Percentiles rank a stretch among this genome's conserved stretches.
Evolutionary conservation across 1,139 yeast genomes (phyloP).

Genomic region (Geotrichum citri-aurantii): DNA sequence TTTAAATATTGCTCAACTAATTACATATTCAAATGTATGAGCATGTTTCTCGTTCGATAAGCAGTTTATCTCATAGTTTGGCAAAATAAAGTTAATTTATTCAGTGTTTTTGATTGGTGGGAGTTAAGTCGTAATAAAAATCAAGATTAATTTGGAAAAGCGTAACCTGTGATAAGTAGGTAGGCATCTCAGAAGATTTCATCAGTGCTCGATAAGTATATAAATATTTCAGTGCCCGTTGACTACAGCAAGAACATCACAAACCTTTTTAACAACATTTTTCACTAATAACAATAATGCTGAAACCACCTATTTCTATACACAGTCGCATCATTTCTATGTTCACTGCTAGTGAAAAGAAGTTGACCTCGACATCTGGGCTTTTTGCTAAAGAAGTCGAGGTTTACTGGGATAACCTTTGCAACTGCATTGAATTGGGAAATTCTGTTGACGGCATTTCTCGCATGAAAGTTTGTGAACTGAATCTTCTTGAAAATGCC

Average conservation of each 20-base stretch:
- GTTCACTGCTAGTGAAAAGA: background rate
- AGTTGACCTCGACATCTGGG: background rate
- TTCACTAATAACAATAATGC: background rate
- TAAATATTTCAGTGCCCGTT: background rate
- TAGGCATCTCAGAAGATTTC: background rate
- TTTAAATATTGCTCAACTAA: background rate
- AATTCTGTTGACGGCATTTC: background rate
- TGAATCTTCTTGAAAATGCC: background rate
- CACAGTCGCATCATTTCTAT: constrained; percentile 8
- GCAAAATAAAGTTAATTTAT: background rate
- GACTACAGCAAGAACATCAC: no score
- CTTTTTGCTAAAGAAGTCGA: background rate
- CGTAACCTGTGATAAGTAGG: background rate
- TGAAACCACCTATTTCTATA: constrained; percentile 1
- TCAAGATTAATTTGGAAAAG: background rate
- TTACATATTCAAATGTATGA: background rate
- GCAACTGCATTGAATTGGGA: background rate
- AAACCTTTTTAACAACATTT: no score
- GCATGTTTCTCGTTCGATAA: background rate
- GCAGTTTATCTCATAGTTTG: background rate
- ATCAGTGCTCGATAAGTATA: background rate
- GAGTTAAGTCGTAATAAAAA: background rate
- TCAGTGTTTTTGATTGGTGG: background rate
- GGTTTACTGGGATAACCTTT: background rate
- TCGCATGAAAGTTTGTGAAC: background rate